A percentile compares a stretch with the other conserved stretches of the same genome.
phyloP scores from a whole-genome alignment of 2,329 filamentous ascomycete genomes.

The Nothopassalora personata region DNA sequence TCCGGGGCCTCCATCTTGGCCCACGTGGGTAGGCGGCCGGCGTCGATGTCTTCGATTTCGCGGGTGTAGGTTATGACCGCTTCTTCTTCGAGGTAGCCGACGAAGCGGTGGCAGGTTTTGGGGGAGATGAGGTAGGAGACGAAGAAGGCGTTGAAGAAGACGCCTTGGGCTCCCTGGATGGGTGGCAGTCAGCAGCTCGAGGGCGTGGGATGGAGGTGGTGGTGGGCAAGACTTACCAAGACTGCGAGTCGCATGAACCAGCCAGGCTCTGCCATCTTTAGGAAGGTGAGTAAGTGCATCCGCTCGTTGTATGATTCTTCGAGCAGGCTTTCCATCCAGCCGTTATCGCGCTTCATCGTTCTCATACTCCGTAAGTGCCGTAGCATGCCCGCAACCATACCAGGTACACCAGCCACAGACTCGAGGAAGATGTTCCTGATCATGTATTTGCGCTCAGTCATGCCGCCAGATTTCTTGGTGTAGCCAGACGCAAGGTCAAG shows the following conservation, averaged over 20 bases:
- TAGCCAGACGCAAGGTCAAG: constrained; percentile 81
- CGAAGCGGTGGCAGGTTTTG: constrained; percentile 86
- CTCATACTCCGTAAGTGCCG: constrained; percentile 80
- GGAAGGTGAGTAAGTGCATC: constrained; percentile 88
- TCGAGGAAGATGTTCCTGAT: constrained; percentile 80
- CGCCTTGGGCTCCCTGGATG: constrained; percentile 77
- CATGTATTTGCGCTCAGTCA: constrained; percentile 85
- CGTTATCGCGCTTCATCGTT: constrained; percentile 85
- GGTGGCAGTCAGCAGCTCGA: constrained; percentile 1
- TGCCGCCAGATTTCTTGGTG: constrained; percentile 53
- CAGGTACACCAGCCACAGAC: constrained; percentile 88
- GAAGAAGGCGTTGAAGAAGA: constrained; percentile 96
- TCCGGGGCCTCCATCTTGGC: constrained; percentile 72
- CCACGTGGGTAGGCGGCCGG: constrained; percentile 80
- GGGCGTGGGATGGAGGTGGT: too few relatives aligned
- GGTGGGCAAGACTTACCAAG: constrained; percentile 1
- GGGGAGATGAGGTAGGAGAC: constrained; percentile 81
- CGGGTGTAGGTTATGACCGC: constrained; percentile 93
- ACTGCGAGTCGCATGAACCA: constrained; percentile 91
- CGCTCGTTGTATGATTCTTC: constrained; percentile 44
- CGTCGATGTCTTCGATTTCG: constrained; percentile 79
- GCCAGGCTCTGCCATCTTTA: constrained; percentile 82
- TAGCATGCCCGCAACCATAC: constrained; percentile 95
- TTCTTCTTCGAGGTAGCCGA: constrained; percentile 95
- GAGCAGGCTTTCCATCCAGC: constrained; percentile 62